Evolutionary conservation across 2,329 filamentous ascomycete species (phyloP).

Genomic region (Cryphonectria parasitica): DNA sequence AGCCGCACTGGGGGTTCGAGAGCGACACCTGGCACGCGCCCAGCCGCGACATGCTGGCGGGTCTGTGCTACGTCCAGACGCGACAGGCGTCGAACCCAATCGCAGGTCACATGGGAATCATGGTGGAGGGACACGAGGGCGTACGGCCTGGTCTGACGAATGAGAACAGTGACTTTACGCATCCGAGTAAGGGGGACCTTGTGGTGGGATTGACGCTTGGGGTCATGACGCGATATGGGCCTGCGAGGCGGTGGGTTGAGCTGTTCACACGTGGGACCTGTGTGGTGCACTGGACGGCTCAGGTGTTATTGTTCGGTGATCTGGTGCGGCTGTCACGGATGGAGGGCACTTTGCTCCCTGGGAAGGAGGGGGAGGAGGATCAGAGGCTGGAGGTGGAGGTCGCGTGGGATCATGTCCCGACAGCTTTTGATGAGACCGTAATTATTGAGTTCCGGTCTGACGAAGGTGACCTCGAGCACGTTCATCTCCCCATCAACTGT

Average conservation of each 20-base stretch:
- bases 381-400: conserved; percentile 49
- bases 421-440: conserved; percentile 36
- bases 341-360: conserved; percentile 43
- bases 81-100: conserved; percentile 54
- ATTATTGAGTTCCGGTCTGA: conserved; percentile 40
- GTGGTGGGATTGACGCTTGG: conserved; percentile 34
- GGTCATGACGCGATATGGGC: conserved; percentile 29
- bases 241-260: conserved; percentile 46
- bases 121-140: conserved; percentile 49
- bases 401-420: conserved; percentile 49
- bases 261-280: conserved; percentile 47
- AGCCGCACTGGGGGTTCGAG: conserved; percentile 55
- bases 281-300: conserved; percentile 47
- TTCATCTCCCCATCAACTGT: conserved; percentile 32
- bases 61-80: conserved; percentile 56
- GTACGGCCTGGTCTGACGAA: conserved; percentile 45
- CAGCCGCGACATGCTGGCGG: conserved; percentile 57
- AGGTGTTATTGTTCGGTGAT: conserved; percentile 49
- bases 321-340: conserved; percentile 45
- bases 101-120: conserved; percentile 58
- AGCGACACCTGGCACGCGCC: conserved; percentile 62
- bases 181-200: conserved; percentile 43
- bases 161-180: conserved; percentile 58
- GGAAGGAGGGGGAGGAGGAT: conserved; percentile 46
- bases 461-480: conserved; percentile 43